Evolutionary conservation across 345 rosid genomes (phyloP), one percentile per base, ranked within the genome.

Genomic region (Populus tremula): DNA sequence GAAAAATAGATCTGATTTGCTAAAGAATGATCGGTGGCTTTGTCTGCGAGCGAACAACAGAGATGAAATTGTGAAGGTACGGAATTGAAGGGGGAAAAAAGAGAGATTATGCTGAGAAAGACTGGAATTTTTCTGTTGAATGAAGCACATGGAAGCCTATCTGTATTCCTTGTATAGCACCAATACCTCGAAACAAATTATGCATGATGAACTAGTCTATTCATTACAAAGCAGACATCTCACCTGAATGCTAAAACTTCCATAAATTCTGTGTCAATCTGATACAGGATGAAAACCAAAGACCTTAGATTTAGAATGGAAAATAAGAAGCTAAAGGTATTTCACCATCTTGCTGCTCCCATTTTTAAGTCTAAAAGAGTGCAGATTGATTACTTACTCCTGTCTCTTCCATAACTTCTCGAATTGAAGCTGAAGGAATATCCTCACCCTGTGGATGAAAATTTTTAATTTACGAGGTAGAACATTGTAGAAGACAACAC

Each of bases 321-420:
- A 33, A 54, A 16, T 5, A 77, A 70, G 38, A 14, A 31, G 21
- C 8, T 8, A n/a, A 25, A 61, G 8, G 10, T 12, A 53, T 27
- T 10, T 25, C 1, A 5, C 27, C 8, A 21, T 27, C 1, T 27
- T 27, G 29, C 9, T 45, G 0, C 16, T 9, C 39, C 27, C 53
- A 23, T 17, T 45, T 56, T 21, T 25, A 33, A 16, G 59, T 53
- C 36, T 69, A 74, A 3, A 41, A 63, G 70, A 61, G 2, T n/a
- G 31, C 20, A 16, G 50, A 75, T 20, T 36, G 69, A 20, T 66
- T 11, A 80, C 96, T 84, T 84, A 92, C 98, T 83, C 94, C 91
- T 0, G 96, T 92, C 79, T 92, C 98, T 92, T 94, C 98, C 79
- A 88, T 83, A 33, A 91, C 97, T 84, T 92, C 98, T 84, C 97